A percentile compares a stretch with the other conserved stretches of the same genome.
phyloP scores from a whole-genome alignment of 805 yeast species.

The Ogataea neopini region DNA sequence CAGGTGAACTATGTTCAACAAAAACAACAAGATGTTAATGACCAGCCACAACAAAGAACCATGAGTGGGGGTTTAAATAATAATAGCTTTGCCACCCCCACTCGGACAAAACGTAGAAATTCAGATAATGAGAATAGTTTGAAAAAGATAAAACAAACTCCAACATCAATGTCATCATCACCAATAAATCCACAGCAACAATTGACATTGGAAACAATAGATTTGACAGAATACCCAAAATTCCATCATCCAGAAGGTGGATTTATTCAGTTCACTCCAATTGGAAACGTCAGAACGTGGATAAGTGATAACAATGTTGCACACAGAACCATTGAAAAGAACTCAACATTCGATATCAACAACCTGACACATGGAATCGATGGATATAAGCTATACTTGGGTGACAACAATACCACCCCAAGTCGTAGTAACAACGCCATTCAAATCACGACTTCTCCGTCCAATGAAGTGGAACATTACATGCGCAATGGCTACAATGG shows the following conservation, averaged over 20 bases:
- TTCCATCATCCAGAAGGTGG: conserved; percentile 66
- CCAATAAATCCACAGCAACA: conserved; percentile 11
- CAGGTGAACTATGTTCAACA: conserved; percentile 15
- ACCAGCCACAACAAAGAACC: conserved; percentile 6
- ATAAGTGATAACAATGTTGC: conserved; percentile 44
- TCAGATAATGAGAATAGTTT: conserved; percentile 35
- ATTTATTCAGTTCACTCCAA: conserved; percentile 58
- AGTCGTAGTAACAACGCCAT: conserved; percentile 5
- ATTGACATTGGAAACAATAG: conserved; percentile 30
- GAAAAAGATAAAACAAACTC: conserved; percentile 34
- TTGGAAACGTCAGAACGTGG: conserved; percentile 56
- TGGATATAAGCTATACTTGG: conserved; percentile 36
- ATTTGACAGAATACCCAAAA: conserved; percentile 51
- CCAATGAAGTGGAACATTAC: conserved; percentile 36
- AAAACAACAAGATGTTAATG: not conserved
- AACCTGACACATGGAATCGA: conserved; percentile 37
- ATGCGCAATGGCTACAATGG: conserved; percentile 34
- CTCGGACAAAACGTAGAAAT: conserved; percentile 37
- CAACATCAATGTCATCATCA: conserved; percentile 11
- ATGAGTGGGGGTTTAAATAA: conserved; percentile 13
- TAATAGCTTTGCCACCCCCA: conserved; percentile 22
- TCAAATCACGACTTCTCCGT: conserved; percentile 27
- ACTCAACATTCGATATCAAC: conserved; percentile 35
- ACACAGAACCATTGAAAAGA: conserved; percentile 50
- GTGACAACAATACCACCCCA: conserved; percentile 10